These are phyloP conservation scores for Dichotomopilus funicola DNA, from an alignment of 2,329 filamentous ascomycete genomes.

Conservation along the genomic window DNA sequence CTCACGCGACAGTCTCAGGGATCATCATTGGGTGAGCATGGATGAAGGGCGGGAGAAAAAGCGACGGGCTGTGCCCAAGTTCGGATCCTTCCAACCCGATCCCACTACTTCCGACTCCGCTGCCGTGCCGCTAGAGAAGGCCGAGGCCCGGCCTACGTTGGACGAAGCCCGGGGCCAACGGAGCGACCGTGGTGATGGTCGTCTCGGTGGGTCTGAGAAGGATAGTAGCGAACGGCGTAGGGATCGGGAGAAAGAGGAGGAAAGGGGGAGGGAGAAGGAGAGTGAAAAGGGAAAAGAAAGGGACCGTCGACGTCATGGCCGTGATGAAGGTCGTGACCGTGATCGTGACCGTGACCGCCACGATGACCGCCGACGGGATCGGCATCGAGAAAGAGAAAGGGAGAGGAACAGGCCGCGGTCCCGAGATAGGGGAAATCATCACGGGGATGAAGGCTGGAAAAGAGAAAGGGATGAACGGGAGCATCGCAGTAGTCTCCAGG, in stretches of 20 bases:
- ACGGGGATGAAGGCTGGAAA: not conserved
- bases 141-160: not conserved
- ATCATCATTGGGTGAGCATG: not conserved
- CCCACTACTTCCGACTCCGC: conserved; percentile 8
- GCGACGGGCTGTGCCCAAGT: conserved; percentile 27
- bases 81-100: conserved; percentile 27
- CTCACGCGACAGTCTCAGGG: not conserved
- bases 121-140: not conserved
- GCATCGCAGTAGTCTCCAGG: conserved; percentile 1
- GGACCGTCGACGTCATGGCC: too few relatives aligned
- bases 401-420: not conserved
- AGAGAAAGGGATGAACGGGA: not conserved
- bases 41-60: conserved; percentile 6
- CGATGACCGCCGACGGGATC: too few relatives aligned
- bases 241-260: not conserved
- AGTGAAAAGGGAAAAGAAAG: not conserved
- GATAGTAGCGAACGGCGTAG: not conserved
- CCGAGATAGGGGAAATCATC: not conserved
- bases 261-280: not conserved
- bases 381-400: not conserved
- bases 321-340: too few relatives aligned
- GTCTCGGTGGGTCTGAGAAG: not conserved
- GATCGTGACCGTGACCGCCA: too few relatives aligned
- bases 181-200: not conserved
- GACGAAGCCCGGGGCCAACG: conserved; percentile 1